Base-by-base conservation (phyloP, 306 rosid species). In the Acacia confusa region DNA sequence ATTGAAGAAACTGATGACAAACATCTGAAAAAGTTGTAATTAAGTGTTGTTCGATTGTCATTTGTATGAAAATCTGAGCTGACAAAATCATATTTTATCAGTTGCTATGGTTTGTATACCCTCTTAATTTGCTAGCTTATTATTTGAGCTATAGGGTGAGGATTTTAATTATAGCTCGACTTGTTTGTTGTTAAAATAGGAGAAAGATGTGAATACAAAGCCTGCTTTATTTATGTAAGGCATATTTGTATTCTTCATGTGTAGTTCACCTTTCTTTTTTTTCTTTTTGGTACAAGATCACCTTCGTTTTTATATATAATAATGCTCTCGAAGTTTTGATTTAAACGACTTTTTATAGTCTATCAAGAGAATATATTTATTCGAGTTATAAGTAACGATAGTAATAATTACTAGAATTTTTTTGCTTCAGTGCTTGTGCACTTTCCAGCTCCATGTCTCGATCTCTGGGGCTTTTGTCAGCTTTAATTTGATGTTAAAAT, bases 171-270 rank as follows among this genome's bases (percentile, higher is more conserved):
- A 36, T 36, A 80, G 68, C 79, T 86, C 81, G 61, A 79, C 30
- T 43, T 79, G 53, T 34, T 79, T 40, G 63, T 24, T 41, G 44
- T 40, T 76, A 28, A 72, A 36, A 22, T n/a, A 52, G 92, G 87
- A 76, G 84, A 85, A 28, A 80, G 84, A 57, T 7, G 82, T 87
- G 92, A 85, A 85, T 89, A 55, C 58, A 70, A 36, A 74, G 75
- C 67, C 76, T 76, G 78, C 60, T 80, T 72, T 55, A 55, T 20
- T 86, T 66, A 43, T 30, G 24, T 48, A 20, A 40, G 64, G 74
- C 80, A 86, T n/a, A 41, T 40, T 3, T 30, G 19, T 20, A 20
- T 24, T 20, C 61, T 20, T 8, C 25, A 6, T 53, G 5, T 57
- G 14, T 77, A 44, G 41, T 25, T 64, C 66, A 63, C 17, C 78